phyloP scores from a whole-genome alignment of 2,329 filamentous ascomycete genomes.

The Penicillium sp. region DNA sequence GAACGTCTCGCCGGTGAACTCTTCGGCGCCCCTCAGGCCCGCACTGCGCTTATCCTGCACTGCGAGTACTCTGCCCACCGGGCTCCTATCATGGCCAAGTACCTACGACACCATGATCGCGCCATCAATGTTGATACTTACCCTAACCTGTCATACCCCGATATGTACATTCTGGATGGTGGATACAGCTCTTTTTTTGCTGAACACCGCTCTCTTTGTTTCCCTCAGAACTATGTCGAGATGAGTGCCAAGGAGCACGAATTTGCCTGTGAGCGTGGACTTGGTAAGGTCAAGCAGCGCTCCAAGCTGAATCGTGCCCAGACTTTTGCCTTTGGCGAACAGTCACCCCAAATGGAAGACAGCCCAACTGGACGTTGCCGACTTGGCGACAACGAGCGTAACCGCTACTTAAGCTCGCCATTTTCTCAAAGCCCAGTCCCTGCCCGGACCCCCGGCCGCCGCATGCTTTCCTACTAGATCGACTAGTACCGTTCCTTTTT shows the following conservation, averaged over 20 bases:
- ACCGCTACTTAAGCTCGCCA: conserved; percentile 34
- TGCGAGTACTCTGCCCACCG: conserved; percentile 98
- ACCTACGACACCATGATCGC: conserved; percentile 85
- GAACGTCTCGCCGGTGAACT: conserved; percentile 77
- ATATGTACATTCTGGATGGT: conserved; percentile 94
- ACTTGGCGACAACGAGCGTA: conserved; percentile 30
- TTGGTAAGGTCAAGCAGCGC: conserved; percentile 87
- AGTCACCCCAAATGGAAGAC: conserved; percentile 59
- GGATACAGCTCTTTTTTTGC: conserved; percentile 93
- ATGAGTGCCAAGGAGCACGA: conserved; percentile 93
- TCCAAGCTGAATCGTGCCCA: conserved; percentile 82
- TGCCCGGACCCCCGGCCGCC: conserved; percentile 38
- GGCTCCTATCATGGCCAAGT: conserved; percentile 92
- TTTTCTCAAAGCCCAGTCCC: conserved; percentile 36
- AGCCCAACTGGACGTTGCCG: conserved; percentile 56
- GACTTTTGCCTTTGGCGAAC: conserved; percentile 91
- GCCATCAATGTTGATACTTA: conserved; percentile 81
- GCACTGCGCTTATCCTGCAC: conserved; percentile 85
- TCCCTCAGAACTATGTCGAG: conserved; percentile 91
- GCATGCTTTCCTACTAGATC: conserved; percentile 44
- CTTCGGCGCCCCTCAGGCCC: conserved; percentile 67
- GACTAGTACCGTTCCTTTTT: not conserved
- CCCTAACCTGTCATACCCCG: conserved; percentile 86
- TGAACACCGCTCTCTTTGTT: conserved; percentile 75
- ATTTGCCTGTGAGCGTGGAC: conserved; percentile 87